Conservation (phyloP, 2,329 filamentous ascomycete genomes). For the Xylariomycetidae sp. region DNA sequence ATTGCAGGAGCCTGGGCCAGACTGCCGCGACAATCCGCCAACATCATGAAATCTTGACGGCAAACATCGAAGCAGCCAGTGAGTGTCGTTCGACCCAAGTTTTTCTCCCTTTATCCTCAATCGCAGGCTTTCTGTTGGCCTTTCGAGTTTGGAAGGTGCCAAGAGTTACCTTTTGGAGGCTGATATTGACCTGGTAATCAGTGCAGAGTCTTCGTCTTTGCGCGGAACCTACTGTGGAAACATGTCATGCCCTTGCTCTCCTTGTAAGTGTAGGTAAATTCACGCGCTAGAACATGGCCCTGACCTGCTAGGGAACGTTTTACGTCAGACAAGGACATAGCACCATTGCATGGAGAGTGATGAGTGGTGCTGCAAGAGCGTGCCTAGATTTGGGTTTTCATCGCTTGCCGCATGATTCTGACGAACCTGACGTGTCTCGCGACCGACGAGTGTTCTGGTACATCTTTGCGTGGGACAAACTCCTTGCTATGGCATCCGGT, state of each 20-base stretch:
- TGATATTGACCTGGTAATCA: too few relatives aligned
- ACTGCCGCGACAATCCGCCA: slow-evolving; percentile 9
- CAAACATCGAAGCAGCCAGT: slow-evolving; percentile 19
- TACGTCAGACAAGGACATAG: slow-evolving; percentile 23
- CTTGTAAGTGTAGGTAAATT: slow-evolving; percentile 13
- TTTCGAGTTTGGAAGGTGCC: too few relatives aligned
- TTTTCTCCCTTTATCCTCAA: too few relatives aligned
- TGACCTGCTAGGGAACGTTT: slow-evolving; percentile 17
- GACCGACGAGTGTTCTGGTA: slow-evolving; percentile 23
- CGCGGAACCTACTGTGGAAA: slow-evolving; percentile 21
- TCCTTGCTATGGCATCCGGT: slow-evolving; percentile 23
- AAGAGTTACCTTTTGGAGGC: too few relatives aligned
- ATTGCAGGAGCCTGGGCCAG: slow-evolving; percentile 9
- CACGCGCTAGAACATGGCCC: slow-evolving; percentile 1
- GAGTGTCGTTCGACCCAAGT: too few relatives aligned
- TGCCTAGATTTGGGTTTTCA: slow-evolving; percentile 24
- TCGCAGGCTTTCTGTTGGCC: too few relatives aligned
- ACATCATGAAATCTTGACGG: slow-evolving; percentile 9
- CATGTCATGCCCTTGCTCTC: slow-evolving; percentile 21
- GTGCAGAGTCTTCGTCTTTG: slow-evolving; percentile 23
- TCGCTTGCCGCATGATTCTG: slow-evolving; percentile 12
- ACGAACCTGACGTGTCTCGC: slow-evolving; percentile 1
- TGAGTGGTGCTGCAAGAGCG: slow-evolving; percentile 19
- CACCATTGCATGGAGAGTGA: slow-evolving; percentile 23
- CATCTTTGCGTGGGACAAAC: slow-evolving; percentile 24